Base-by-base conservation (phyloP, 2,329 filamentous ascomycete species). In the Metarhizium brunneum region DNA sequence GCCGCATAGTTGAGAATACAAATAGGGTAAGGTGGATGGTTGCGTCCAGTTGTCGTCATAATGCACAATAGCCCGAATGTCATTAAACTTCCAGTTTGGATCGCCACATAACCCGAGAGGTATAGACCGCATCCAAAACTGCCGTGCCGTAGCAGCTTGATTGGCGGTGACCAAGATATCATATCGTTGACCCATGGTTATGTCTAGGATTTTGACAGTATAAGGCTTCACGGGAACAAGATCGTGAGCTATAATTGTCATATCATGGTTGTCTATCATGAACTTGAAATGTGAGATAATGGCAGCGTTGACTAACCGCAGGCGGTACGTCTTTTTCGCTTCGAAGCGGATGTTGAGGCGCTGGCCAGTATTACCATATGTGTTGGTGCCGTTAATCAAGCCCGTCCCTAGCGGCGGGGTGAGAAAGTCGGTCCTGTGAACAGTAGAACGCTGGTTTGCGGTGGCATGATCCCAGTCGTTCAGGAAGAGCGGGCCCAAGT, bases 181-280 rank as follows among this genome's bases (percentile, higher is more conserved):
- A 60, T 76, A 76, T 3, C 76, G 68, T 58, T 74, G 71, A 3
- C 69, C 80, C 14, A 57, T 74, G 30, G 68, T 73, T 11, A 84
- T 69, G 29, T 69, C 75, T n/a, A 84, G 66, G n/a, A 74, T 53
- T 0, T 73, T 70, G 0, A 81, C 76, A 0, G 68, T 67, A 57
- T 78, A 86, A 0, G 83, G 82, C 29, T 71, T 62, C 25, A 86
- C 73, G 2, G 82, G 80, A 0, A 85, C 78, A 4, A 85, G 68
- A 57, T 85, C 84, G 18, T 68, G 70, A 0, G 76, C 73, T 42
- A 86, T 82, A 42, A 86, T 81, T 0, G 72, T 78, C 60, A 86
- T 64, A 0, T 64, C 74, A 64, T 86, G 83, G 52, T 78, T 75
- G 64, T 82, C 79, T 57, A 82, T 79, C 40, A 69, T 72, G 60